Evolutionary conservation across 371 early-diverging fungal genomes (phyloP).

Genomic region (Mortierella sp.): DNA sequence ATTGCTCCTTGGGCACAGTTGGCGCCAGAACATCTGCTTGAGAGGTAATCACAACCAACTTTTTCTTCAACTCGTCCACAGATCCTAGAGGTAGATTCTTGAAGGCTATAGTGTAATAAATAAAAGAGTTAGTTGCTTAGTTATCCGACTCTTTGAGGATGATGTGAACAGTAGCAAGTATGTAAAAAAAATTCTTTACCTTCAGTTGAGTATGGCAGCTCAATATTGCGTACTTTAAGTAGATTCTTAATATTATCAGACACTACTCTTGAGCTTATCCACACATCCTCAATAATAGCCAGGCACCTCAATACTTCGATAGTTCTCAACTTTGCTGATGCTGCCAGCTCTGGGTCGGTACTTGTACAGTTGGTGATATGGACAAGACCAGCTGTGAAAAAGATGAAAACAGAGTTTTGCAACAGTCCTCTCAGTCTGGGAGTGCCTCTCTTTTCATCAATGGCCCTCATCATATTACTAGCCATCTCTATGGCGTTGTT

Average conservation of each 20-base stretch:
- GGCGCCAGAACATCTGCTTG: slow-evolving; percentile 31
- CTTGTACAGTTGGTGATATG: slow-evolving; percentile 56
- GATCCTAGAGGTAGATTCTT: slow-evolving; percentile 31
- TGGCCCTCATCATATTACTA: slow-evolving; percentile 56
- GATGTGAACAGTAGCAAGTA: not conserved
- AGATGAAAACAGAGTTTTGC: slow-evolving; percentile 61
- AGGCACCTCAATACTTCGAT: slow-evolving; percentile 45
- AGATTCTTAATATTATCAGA: slow-evolving; percentile 30
- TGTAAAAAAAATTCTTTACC: slow-evolving; percentile 22
- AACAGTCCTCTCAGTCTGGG: slow-evolving; percentile 59
- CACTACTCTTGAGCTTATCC: slow-evolving; percentile 37
- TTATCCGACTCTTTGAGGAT: too few species aligned
- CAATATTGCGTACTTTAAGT: slow-evolving; percentile 44
- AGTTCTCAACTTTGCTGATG: slow-evolving; percentile 43
- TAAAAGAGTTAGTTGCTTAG: too few species aligned
- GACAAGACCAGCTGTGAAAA: slow-evolving; percentile 51
- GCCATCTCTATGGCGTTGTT: slow-evolving; percentile 66
- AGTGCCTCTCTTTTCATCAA: slow-evolving; percentile 37
- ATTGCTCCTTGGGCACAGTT: slow-evolving; percentile 36
- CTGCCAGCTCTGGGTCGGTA: slow-evolving; percentile 44
- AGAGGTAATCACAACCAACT: not conserved
- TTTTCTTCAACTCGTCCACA: slow-evolving; percentile 33
- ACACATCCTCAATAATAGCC: slow-evolving; percentile 44
- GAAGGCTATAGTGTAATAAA: slow-evolving; percentile 12
- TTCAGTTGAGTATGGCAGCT: slow-evolving; percentile 40